Percentiles rank a stretch among this genome's conserved stretches.
These are phyloP conservation scores for Diaporthe capsici DNA, from an alignment of 2,329 filamentous ascomycete species.

Conservation along the genomic window DNA sequence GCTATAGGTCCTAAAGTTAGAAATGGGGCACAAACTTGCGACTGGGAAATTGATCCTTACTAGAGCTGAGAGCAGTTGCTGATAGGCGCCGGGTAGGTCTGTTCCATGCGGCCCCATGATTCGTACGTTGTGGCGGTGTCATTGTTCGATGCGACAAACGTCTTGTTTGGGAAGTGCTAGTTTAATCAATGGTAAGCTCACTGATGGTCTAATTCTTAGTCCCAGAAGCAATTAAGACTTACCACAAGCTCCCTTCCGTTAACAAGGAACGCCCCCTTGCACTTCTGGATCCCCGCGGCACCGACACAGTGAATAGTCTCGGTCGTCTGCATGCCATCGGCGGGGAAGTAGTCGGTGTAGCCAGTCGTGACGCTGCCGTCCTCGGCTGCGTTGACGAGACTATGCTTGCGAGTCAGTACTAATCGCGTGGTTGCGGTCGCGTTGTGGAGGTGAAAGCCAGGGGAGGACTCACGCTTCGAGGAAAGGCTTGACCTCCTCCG, in stretches of 20 bases:
- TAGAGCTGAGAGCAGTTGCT: constrained; percentile 41
- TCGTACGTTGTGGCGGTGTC: constrained; percentile 37
- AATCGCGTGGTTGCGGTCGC: neutral
- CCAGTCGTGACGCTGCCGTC: constrained; percentile 32
- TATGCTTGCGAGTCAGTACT: neutral
- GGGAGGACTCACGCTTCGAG: constrained; percentile 30
- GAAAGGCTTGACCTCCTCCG: constrained; percentile 31
- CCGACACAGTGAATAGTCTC: constrained; percentile 36
- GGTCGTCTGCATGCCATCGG: constrained; percentile 38
- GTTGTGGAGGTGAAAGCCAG: no score
- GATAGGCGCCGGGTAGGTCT: constrained; percentile 32
- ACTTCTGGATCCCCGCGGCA: constrained; percentile 36
- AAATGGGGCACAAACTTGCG: neutral
- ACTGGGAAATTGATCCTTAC: neutral
- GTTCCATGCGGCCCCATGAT: constrained; percentile 39
- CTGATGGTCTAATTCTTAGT: no score
- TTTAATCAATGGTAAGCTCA: neutral
- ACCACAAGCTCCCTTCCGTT: constrained; percentile 38
- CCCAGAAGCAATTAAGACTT: neutral
- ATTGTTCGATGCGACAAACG: constrained; percentile 37
- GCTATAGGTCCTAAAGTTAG: neutral
- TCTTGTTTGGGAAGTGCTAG: constrained; percentile 41
- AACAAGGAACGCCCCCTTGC: constrained; percentile 36
- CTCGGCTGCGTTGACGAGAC: constrained; percentile 39
- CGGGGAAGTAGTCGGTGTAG: constrained; percentile 40